Evolutionary conservation across 495 filamentous ascomycete species (phyloP), one percentile per base, ranked within the genome.

Genomic region (Elasticomyces elasticus): DNA sequence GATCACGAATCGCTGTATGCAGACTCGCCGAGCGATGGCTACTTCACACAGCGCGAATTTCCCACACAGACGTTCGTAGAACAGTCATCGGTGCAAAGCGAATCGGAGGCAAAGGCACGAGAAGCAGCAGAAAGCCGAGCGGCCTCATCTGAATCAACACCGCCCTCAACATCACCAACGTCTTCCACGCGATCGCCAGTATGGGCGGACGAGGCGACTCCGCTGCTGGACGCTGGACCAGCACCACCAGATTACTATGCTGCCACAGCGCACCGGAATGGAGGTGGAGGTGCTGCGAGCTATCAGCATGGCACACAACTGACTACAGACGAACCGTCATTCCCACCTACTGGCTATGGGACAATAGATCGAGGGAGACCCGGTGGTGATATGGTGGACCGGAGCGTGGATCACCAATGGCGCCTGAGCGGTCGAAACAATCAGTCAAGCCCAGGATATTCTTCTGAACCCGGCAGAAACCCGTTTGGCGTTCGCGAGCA

Each of bases 181-280:
- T 17, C 43, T 5, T 49, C 53, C 9, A 2, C 24, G 20, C 30
- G 27, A 20, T 54, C 53, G n/a, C 33, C 43, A 7, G 40, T 55
- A 49, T 50, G 45, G 53, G 11, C 24, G 4, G 31, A 17, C 9
- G 44, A 55, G 20, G 23, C 28, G 9, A 50, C 44, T 11, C 28
- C 27, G n/a, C 23, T 55, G 24, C 26, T 49, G 17, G 53, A 55
- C 25, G 53, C 43, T 9, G 53, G 44, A 5, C 43, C 43, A 24
- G 44, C 53, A 13, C 53, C 53, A n/a, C 53, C 53, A 7, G 53
- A 55, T 24, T 55, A 55, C 24, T 43, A 43, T 12, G 53, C 53
- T 2, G 53, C 53, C 22, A 50, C 37, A 4, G 43, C 53, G 10
- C 15, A 23, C 22, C 12, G 37, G 24, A 27, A 10, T 41, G 11